Percentiles rank a stretch among this genome's conserved stretches.
phyloP scores from a whole-genome alignment of 1,284 basidiomycete genomes.

The Pyrrhoderma noxium region DNA sequence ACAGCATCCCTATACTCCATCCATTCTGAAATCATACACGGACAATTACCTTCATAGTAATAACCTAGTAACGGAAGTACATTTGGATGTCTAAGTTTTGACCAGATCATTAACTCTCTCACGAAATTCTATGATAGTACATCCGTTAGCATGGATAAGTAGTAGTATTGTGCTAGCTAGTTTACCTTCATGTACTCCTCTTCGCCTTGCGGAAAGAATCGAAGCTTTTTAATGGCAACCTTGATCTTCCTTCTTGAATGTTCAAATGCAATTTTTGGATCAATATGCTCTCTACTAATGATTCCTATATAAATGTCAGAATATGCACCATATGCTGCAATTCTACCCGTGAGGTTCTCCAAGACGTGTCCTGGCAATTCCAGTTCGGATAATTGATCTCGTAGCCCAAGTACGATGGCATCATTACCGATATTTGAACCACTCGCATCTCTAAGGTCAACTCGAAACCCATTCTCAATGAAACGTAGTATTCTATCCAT shows the following conservation, averaged over 20 bases:
- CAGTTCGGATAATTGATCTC: too few relatives aligned
- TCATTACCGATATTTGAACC: too few relatives aligned
- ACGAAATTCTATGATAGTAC: conserved; percentile 4
- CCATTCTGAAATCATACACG: conserved; percentile 14
- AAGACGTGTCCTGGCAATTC: too few relatives aligned
- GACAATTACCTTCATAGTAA: conserved; percentile 3
- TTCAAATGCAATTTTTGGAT: background rate
- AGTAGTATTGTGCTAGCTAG: too few relatives aligned
- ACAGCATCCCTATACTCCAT: conserved; percentile 17
- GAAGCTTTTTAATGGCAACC: conserved; percentile 8
- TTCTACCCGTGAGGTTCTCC: too few relatives aligned
- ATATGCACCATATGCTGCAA: conserved; percentile 8
- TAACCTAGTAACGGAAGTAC: conserved; percentile 7
- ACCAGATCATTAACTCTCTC: conserved; percentile 12
- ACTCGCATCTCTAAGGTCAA: background rate
- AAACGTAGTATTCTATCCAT: conserved; percentile 18
- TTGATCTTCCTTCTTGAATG: background rate
- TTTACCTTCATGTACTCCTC: conserved; percentile 6
- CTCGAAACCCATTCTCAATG: conserved; percentile 7
- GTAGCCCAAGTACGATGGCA: too few relatives aligned
- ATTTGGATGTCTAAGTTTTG: conserved; percentile 8
- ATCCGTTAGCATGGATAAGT: background rate
- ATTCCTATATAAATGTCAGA: conserved; percentile 14
- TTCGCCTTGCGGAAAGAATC: too few relatives aligned
- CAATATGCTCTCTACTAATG: background rate